These are phyloP conservation scores for Clonostachys sp. DNA, from an alignment of 2,329 filamentous ascomycete species.

Conservation along the genomic window DNA sequence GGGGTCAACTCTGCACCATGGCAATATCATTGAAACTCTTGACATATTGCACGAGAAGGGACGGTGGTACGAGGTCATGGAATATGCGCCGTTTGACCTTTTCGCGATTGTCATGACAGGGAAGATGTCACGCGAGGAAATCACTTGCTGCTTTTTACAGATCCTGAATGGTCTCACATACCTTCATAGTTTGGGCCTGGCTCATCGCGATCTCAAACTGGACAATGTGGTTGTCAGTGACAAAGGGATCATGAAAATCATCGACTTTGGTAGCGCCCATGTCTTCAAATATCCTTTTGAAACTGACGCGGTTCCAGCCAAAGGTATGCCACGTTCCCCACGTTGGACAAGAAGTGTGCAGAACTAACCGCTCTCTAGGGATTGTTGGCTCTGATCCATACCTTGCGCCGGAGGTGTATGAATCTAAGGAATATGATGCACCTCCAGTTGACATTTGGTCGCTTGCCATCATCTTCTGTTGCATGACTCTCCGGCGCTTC, in stretches of 20 bases:
- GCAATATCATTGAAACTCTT: slow-evolving; percentile 96
- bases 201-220: slow-evolving; percentile 91
- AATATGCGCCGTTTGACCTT: slow-evolving; percentile 91
- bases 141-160: slow-evolving; percentile 87
- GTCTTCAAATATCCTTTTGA: slow-evolving; percentile 98
- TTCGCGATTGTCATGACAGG: slow-evolving; percentile 99
- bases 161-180: slow-evolving; percentile 94
- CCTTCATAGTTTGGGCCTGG: slow-evolving; percentile 89
- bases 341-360: not conserved
- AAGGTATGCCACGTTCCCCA: slow-evolving; percentile 18
- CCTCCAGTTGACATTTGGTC: slow-evolving; percentile 97
- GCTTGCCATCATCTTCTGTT: slow-evolving; percentile 96
- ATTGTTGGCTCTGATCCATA: slow-evolving; percentile 88
- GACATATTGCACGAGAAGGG: slow-evolving; percentile 93
- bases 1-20: slow-evolving; percentile 92
- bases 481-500: slow-evolving; percentile 92
- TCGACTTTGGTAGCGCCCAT: slow-evolving; percentile 96
- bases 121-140: slow-evolving; percentile 89
- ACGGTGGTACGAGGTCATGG: slow-evolving; percentile 98
- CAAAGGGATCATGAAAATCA: slow-evolving; percentile 97
- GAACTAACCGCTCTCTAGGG: slow-evolving; percentile 25
- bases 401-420: slow-evolving; percentile 93
- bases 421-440: slow-evolving; percentile 88
- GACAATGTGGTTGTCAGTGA: slow-evolving; percentile 98
- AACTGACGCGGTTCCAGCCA: slow-evolving; percentile 46